Conservation (phyloP, 768 basidiomycete genomes). For the Leccinum uliginosum region DNA sequence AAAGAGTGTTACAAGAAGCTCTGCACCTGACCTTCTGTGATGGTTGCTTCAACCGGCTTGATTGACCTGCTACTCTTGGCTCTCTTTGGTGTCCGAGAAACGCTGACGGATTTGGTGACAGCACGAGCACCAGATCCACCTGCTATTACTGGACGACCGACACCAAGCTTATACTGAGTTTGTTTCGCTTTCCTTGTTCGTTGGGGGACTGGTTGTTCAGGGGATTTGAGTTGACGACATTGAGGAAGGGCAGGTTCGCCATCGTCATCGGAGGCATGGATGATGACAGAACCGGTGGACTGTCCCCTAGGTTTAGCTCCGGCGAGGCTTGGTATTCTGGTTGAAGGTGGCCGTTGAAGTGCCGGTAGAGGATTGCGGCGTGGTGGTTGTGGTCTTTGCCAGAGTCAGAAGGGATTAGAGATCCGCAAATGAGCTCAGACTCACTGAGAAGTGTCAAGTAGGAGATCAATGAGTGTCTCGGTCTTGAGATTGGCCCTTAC, state of each 20-base stretch:
- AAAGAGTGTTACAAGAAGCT: not conserved
- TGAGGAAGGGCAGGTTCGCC: conserved; percentile 25
- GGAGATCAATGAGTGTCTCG: conserved; percentile 70
- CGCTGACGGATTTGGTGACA: conserved; percentile 54
- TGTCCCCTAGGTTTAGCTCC: conserved; percentile 26
- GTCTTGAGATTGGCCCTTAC: conserved; percentile 81
- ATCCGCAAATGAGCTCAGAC: conserved; percentile 34
- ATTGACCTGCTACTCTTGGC: conserved; percentile 46
- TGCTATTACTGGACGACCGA: conserved; percentile 62
- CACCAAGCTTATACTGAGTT: conserved; percentile 63
- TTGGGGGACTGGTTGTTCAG: conserved; percentile 22
- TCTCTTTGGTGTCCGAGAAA: conserved; percentile 44
- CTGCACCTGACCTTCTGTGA: conserved; percentile 44
- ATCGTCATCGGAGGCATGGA: conserved; percentile 44
- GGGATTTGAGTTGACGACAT: conserved; percentile 12
- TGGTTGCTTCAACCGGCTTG: conserved; percentile 52
- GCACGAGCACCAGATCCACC: conserved; percentile 66
- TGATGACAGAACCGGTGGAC: conserved; percentile 34
- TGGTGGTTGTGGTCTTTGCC: conserved; percentile 23
- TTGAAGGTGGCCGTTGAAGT: conserved; percentile 29
- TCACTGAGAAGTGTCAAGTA: conserved; percentile 49
- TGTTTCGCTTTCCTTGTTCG: conserved; percentile 70
- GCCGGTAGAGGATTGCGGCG: conserved; percentile 18
- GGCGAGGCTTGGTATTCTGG: conserved; percentile 30
- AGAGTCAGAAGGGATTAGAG: conserved; percentile 33